A percentile compares a stretch with the other conserved stretches of the same genome.
Conservation (phyloP, 305 asterid genomes). For the Plantago lanceolata region DNA sequence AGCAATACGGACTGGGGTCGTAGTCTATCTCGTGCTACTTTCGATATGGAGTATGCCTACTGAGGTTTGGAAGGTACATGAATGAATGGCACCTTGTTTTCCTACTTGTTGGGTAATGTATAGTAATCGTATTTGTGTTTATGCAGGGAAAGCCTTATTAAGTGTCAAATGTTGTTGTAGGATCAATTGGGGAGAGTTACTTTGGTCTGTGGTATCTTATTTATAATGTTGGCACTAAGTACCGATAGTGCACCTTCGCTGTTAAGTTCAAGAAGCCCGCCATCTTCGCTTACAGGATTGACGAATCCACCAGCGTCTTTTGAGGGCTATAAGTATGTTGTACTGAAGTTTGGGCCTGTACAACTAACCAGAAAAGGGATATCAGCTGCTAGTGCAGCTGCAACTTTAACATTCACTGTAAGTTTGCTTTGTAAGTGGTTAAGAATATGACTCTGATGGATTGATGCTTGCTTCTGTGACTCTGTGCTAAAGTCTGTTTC, state of each 20-base stretch:
- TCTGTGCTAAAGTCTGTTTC: conserved; percentile 9
- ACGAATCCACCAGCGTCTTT: conserved; percentile 53
- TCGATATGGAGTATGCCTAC: conserved; percentile 72
- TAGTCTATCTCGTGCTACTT: conserved; percentile 50
- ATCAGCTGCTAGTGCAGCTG: conserved; percentile 73
- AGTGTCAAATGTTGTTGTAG: conserved; percentile 56
- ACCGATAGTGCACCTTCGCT: conserved; percentile 86
- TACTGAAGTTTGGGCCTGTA: conserved; percentile 76
- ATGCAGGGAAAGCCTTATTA: conserved; percentile 51
- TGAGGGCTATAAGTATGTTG: conserved; percentile 67
- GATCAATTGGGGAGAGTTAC: conserved; percentile 90
- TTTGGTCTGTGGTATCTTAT: conserved; percentile 75
- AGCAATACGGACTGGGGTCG: conserved; percentile 60
- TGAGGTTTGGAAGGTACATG: conserved; percentile 78
- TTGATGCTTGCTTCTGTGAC: too few species aligned
- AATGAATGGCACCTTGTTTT: conserved; percentile 3
- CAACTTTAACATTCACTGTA: conserved; percentile 87
- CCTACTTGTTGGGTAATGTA: neutral
- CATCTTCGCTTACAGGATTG: conserved; percentile 61
- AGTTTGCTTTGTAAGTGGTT: conserved; percentile 26
- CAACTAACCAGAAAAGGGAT: conserved; percentile 79
- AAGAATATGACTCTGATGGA: neutral
- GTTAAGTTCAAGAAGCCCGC: conserved; percentile 72
- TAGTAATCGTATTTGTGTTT: conserved; percentile 32
- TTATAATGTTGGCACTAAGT: conserved; percentile 69